A percentile compares a stretch with the other conserved stretches of the same genome.
phyloP scores from a whole-genome alignment of 192 early-diverging fungal genomes.

The Physocladia obscura region DNA sequence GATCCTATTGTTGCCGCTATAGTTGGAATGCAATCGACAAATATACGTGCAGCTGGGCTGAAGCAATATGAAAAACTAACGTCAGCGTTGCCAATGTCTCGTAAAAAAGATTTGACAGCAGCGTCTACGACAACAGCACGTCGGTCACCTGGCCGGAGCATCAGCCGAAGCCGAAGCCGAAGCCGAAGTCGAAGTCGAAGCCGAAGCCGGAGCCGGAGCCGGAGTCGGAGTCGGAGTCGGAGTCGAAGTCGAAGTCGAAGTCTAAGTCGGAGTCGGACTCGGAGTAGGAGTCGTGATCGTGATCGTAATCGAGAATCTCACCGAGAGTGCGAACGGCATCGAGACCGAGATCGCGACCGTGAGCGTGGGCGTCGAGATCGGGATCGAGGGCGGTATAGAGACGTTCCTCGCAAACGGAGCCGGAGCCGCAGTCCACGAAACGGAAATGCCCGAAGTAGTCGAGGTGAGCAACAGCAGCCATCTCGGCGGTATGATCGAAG shows the following conservation, averaged over 20 bases:
- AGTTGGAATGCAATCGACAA: neutral
- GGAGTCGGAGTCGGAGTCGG: neutral
- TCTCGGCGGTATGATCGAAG: neutral
- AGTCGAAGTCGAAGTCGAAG: neutral
- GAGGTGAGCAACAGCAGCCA: neutral
- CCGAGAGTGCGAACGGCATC: neutral
- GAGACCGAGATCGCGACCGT: too few relatives aligned
- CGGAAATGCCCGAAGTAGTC: neutral
- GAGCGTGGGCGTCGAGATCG: too few relatives aligned
- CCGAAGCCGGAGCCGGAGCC: neutral
- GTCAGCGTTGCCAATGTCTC: neutral
- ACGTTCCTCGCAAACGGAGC: too few relatives aligned
- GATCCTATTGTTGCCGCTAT: neutral
- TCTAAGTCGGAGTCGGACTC: neutral
- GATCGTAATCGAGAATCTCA: too few relatives aligned
- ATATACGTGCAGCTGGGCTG: neutral
- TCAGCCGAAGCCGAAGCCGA: slow-evolving; percentile 3
- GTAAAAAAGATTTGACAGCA: neutral
- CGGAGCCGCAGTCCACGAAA: too few relatives aligned
- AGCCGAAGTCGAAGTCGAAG: slow-evolving; percentile 1
- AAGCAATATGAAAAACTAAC: neutral
- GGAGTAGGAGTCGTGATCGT: neutral
- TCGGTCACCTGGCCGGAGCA: too few relatives aligned
- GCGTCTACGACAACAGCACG: too few relatives aligned
- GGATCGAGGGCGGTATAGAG: too few relatives aligned